Evolutionary conservation across 306 rosid genomes (phyloP).

Genomic region (Cajanus cajan): DNA sequence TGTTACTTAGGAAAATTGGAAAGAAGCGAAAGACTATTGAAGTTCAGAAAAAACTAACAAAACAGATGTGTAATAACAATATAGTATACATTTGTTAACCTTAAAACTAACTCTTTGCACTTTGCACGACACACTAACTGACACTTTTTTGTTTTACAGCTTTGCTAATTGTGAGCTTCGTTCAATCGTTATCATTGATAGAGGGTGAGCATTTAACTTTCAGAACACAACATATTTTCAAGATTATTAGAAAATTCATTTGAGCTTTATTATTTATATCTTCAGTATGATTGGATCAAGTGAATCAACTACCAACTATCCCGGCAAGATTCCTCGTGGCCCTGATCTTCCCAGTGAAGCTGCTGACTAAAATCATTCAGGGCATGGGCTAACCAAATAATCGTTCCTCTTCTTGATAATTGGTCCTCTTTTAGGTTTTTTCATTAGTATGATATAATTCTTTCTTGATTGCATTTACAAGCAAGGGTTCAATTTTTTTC

Average conservation of each 20-base stretch:
- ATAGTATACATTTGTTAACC: background rate
- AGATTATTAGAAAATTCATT: background rate
- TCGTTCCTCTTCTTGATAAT: background rate
- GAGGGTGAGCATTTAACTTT: slow-evolving; percentile 46
- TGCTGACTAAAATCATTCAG: slow-evolving; percentile 48
- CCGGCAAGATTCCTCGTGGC: slow-evolving; percentile 66
- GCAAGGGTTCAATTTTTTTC: background rate
- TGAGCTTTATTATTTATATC: background rate
- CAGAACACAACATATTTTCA: background rate
- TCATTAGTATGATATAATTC: background rate
- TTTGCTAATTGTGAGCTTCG: slow-evolving; percentile 85
- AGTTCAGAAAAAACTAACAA: background rate
- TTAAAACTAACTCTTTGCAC: background rate
- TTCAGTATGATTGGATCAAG: slow-evolving; percentile 65
- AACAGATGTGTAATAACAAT: background rate
- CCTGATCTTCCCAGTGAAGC: slow-evolving; percentile 71
- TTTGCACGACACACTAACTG: background rate
- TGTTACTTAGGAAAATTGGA: background rate
- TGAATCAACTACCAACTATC: slow-evolving; percentile 60
- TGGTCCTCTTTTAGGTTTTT: background rate
- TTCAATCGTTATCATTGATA: slow-evolving; percentile 68
- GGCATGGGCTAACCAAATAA: slow-evolving; percentile 22
- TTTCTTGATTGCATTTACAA: background rate
- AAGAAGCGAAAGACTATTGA: background rate
- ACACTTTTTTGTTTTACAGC: slow-evolving; percentile 48